Evolutionary conservation across 305 asterid genomes (phyloP).

Genomic region (Petunia hybrid): DNA sequence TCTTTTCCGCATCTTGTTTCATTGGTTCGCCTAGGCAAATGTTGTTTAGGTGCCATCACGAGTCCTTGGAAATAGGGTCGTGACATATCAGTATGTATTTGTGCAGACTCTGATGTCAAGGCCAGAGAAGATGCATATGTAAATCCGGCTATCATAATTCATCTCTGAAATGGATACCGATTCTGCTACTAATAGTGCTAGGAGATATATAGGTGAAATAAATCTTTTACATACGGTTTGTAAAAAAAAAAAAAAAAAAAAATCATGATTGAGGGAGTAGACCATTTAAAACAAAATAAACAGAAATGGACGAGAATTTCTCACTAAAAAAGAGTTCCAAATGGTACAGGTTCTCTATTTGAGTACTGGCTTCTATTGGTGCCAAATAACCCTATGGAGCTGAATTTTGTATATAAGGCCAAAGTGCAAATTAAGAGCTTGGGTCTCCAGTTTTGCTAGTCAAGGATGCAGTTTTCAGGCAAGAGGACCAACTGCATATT

Average conservation of each 20-base stretch:
- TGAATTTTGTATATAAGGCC: conserved; percentile 40
- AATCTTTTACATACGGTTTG: too few relatives aligned
- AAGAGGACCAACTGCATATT: conserved; percentile 11
- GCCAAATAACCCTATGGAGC: background rate
- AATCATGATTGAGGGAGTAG: conserved; percentile 34
- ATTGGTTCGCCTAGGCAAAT: too few relatives aligned
- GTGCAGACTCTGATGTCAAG: conserved; percentile 48
- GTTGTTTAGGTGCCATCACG: too few relatives aligned
- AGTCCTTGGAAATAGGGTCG: too few relatives aligned
- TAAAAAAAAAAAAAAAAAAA: background rate
- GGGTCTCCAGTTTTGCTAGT: conserved; percentile 30
- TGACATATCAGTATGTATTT: conserved; percentile 69
- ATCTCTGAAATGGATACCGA: conserved; percentile 23
- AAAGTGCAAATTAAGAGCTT: conserved; percentile 29
- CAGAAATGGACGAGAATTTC: conserved; percentile 46
- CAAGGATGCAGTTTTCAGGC: conserved; percentile 33
- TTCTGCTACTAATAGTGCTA: conserved; percentile 19
- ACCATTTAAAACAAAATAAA: conserved; percentile 32
- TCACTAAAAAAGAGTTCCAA: conserved; percentile 37
- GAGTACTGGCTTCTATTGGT: conserved; percentile 19
- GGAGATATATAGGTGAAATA: conserved; percentile 34
- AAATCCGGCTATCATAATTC: conserved; percentile 1
- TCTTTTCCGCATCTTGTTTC: too few relatives aligned
- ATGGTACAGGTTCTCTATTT: background rate
- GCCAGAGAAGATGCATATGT: background rate